Percentiles rank a stretch among this genome's conserved stretches.
These are phyloP conservation scores for Aspergillaceae sp. DNA, from an alignment of 2,329 filamentous ascomycete genomes.

Conservation along the genomic window DNA sequence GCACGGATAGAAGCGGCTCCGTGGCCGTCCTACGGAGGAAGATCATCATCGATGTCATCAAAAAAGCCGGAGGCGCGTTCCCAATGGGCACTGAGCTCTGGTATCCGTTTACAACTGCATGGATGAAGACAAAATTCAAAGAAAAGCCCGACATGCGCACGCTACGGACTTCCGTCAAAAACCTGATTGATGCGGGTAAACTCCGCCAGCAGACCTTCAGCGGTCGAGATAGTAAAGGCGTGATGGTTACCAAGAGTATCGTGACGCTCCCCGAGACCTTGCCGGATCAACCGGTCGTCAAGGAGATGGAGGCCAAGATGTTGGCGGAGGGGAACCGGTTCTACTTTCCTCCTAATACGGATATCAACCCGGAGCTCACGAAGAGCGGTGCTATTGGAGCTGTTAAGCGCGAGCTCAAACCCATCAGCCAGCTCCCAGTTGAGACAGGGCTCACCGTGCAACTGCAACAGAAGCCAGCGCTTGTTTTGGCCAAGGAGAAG, in stretches of 20 bases:
- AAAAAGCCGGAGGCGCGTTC: slow-evolving; percentile 47
- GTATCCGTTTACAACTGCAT: slow-evolving; percentile 46
- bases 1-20: slow-evolving; percentile 32
- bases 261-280: slow-evolving; percentile 41
- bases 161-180: slow-evolving; percentile 42
- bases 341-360: slow-evolving; percentile 38
- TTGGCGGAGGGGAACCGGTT: slow-evolving; percentile 36
- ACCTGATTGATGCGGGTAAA: slow-evolving; percentile 42
- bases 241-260: slow-evolving; percentile 43
- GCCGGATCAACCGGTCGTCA: slow-evolving; percentile 38
- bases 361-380: slow-evolving; percentile 28
- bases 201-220: slow-evolving; percentile 46
- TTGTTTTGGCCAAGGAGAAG: slow-evolving; percentile 20
- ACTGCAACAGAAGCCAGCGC: slow-evolving; percentile 29
- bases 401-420: slow-evolving; percentile 5
- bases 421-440: slow-evolving; percentile 19
- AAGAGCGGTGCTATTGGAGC: slow-evolving; percentile 15
- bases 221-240: slow-evolving; percentile 41
- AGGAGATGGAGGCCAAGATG: slow-evolving; percentile 43
- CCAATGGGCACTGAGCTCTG: slow-evolving; percentile 48
- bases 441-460: slow-evolving; percentile 27
- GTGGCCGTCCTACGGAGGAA: slow-evolving; percentile 39
- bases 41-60: slow-evolving; percentile 48
- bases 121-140: slow-evolving; percentile 39
- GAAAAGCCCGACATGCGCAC: slow-evolving; percentile 46